phyloP scores from a whole-genome alignment of 106 monocot genomes.

The Cymbidium sinense region DNA sequence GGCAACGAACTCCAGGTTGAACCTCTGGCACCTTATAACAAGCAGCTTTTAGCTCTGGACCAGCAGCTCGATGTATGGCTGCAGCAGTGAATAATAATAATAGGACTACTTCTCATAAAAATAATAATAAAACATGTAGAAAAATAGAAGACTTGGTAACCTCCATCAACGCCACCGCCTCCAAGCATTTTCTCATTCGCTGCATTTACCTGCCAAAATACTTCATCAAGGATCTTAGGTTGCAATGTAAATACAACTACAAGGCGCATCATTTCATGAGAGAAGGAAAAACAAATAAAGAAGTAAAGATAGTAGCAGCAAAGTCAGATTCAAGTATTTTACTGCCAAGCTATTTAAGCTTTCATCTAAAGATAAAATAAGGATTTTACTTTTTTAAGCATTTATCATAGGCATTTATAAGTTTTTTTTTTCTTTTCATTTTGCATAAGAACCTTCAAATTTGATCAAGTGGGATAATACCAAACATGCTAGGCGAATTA shows the following conservation, averaged over 20 bases:
- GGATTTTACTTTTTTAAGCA: neutral
- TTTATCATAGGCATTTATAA: neutral
- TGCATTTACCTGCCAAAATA: conserved; percentile 61
- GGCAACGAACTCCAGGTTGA: conserved; percentile 66
- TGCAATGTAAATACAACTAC: no score
- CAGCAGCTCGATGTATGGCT: conserved; percentile 98
- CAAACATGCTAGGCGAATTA: neutral
- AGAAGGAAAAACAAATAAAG: neutral
- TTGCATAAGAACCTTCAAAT: neutral
- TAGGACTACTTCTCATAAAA: neutral
- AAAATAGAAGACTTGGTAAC: conserved; percentile 21
- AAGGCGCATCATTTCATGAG: no score
- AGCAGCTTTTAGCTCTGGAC: conserved; percentile 59
- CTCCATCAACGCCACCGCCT: conserved; percentile 97
- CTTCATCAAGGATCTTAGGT: conserved; percentile 1
- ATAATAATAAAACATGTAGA: neutral
- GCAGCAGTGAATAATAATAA: neutral
- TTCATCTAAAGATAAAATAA: neutral
- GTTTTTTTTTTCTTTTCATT: neutral
- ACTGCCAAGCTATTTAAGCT: neutral
- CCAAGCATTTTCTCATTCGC: conserved; percentile 80
- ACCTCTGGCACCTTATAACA: conserved; percentile 64
- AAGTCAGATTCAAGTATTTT: neutral
- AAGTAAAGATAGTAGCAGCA: neutral
- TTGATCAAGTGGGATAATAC: neutral